Conservation (phyloP, 148 eudicot genomes). For the Arbutus unedo region DNA sequence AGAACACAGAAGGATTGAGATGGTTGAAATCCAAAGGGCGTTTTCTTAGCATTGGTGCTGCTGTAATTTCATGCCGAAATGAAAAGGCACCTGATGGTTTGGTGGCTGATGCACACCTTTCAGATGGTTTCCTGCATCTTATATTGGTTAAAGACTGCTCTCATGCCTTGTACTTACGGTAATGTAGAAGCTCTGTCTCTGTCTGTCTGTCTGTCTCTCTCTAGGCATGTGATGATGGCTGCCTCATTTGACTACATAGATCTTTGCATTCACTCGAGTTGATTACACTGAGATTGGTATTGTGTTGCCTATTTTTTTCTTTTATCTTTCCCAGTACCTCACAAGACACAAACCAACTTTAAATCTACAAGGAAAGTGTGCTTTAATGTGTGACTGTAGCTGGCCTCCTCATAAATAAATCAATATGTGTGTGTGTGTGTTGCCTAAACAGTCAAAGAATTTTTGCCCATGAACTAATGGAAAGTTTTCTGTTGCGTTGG, state of each 20-base stretch:
- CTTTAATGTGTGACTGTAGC: background rate
- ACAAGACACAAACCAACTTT: background rate
- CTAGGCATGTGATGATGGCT: background rate
- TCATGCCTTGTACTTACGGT: constrained; percentile 79
- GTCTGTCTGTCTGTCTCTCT: background rate
- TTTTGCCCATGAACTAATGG: background rate
- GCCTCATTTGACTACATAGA: background rate
- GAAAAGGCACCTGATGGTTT: constrained; percentile 97
- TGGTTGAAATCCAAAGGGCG: constrained; percentile 73
- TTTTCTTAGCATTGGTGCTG: constrained; percentile 86
- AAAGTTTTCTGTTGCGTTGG: background rate
- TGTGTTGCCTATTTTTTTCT: background rate
- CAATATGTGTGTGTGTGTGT: background rate
- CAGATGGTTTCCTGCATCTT: constrained; percentile 87
- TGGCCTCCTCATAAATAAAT: background rate
- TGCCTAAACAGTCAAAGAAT: background rate
- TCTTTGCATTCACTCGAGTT: too few relatives aligned
- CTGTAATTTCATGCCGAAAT: constrained; percentile 91
- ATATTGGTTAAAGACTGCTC: constrained; percentile 83
- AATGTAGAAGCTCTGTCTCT: constrained; percentile 1
- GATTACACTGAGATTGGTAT: background rate
- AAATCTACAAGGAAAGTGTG: background rate
- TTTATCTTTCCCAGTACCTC: background rate
- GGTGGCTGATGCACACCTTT: constrained; percentile 94
- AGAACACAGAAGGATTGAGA: constrained; percentile 32